Evolutionary conservation across 2,329 filamentous ascomycete genomes (phyloP).

Genomic region (Aspergillus phoenicis): DNA sequence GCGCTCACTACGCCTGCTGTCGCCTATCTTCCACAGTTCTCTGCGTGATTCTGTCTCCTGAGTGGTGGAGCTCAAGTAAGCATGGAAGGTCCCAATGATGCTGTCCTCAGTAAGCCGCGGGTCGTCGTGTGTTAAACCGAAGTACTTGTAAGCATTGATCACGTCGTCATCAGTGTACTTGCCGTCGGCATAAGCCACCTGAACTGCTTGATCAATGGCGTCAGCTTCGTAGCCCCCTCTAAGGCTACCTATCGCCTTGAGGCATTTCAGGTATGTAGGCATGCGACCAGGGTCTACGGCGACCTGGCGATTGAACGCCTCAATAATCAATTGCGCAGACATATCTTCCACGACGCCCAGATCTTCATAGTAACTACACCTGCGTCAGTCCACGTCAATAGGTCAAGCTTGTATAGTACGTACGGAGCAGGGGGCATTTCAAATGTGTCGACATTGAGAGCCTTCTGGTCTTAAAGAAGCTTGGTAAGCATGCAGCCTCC

Average conservation of each 20-base stretch:
- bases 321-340: slow-evolving; percentile 61
- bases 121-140: slow-evolving; percentile 56
- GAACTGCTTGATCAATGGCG: slow-evolving; percentile 60
- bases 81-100: slow-evolving; percentile 64
- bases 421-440: slow-evolving; percentile 37
- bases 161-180: slow-evolving; percentile 61
- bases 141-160: slow-evolving; percentile 59
- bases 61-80: slow-evolving; percentile 58
- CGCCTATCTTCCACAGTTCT: slow-evolving; percentile 62
- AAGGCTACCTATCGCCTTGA: slow-evolving; percentile 61
- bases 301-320: slow-evolving; percentile 64
- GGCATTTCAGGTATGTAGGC: slow-evolving; percentile 66
- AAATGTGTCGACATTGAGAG: slow-evolving; percentile 33
- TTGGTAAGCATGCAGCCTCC: slow-evolving; percentile 17
- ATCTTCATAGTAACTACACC: slow-evolving; percentile 58
- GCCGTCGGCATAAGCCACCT: slow-evolving; percentile 60
- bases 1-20: slow-evolving; percentile 57
- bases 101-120: slow-evolving; percentile 57
- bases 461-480: slow-evolving; percentile 30
- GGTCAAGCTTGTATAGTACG: slow-evolving; percentile 18
- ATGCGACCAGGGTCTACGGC: slow-evolving; percentile 56
- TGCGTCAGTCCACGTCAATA: slow-evolving; percentile 10
- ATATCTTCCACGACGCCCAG: slow-evolving; percentile 66
- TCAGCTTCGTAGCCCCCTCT: slow-evolving; percentile 54
- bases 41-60: slow-evolving; percentile 60